Conservation (phyloP, 2,329 filamentous ascomycete genomes). For the Canariomyces notabilis region DNA sequence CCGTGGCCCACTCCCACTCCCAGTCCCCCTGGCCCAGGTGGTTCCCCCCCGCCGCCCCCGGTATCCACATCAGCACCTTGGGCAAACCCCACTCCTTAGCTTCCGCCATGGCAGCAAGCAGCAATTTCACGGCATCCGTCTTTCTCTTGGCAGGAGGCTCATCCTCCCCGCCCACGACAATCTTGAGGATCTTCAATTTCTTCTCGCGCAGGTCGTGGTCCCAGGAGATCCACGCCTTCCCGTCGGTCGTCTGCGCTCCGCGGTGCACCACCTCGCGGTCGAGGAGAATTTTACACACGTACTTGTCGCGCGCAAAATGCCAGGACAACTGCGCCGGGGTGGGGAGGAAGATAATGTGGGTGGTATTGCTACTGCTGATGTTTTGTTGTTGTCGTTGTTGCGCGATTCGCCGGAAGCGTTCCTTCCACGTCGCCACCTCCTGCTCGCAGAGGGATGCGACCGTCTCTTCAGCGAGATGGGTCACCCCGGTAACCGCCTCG, state of each 20-base stretch:
- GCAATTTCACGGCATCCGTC: constrained; percentile 22
- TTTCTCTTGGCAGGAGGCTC: constrained; percentile 16
- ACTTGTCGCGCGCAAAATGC: constrained; percentile 31
- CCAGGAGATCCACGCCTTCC: constrained; percentile 32
- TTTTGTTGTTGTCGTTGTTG: constrained; percentile 26
- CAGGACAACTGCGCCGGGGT: constrained; percentile 27
- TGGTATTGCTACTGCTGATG: no score
- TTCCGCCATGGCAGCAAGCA: constrained; percentile 32
- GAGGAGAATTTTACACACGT: constrained; percentile 24
- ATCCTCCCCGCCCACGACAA: constrained; percentile 22
- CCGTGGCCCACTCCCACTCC: no score
- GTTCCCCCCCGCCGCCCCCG: no score
- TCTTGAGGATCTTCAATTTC: constrained; percentile 29
- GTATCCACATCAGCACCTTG: constrained; percentile 35
- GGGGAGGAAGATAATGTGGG: constrained; percentile 31
- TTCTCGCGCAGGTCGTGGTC: constrained; percentile 32
- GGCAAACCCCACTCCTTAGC: constrained; percentile 29
- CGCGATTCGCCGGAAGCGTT: constrained; percentile 17
- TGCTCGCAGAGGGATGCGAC: constrained; percentile 23
- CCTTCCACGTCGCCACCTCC: constrained; percentile 25
- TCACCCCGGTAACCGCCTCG: background rate
- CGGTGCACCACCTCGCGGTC: constrained; percentile 17
- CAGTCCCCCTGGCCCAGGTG: no score
- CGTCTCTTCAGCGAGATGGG: constrained; percentile 23
- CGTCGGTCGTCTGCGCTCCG: constrained; percentile 27